phyloP scores from a whole-genome alignment of 345 rosid genomes.

The Euphorbia lathyris region DNA sequence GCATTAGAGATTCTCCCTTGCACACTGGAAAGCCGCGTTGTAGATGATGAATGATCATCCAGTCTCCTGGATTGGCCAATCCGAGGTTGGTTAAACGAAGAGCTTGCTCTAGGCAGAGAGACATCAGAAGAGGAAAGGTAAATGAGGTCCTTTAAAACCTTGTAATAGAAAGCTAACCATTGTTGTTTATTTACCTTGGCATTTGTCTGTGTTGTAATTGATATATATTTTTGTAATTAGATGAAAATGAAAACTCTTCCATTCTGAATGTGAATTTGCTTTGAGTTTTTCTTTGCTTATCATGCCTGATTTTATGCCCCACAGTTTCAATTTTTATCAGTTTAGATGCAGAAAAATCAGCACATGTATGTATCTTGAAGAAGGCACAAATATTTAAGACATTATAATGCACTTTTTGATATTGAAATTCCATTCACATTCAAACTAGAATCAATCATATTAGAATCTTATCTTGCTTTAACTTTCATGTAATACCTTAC shows the following conservation, averaged over 20 bases:
- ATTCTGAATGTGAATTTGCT: constrained; percentile 27
- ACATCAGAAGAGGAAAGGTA: constrained; percentile 16
- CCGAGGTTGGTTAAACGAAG: constrained; percentile 25
- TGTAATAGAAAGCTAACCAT: constrained; percentile 41
- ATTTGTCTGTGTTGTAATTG: constrained; percentile 33
- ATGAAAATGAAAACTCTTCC: constrained; percentile 23
- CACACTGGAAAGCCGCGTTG: constrained; percentile 50
- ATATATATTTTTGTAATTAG: constrained; percentile 39
- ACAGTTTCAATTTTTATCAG: too few relatives aligned
- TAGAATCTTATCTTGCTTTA: too few relatives aligned
- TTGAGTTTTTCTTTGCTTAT: constrained; percentile 8
- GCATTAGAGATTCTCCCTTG: constrained; percentile 52
- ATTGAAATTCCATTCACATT: too few relatives aligned
- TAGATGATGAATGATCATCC: constrained; percentile 32
- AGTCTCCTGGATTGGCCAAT: constrained; percentile 27
- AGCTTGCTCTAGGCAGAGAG: constrained; percentile 26
- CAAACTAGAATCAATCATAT: too few relatives aligned
- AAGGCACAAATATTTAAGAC: too few relatives aligned
- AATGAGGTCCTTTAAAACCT: constrained; percentile 20
- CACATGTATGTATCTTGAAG: too few relatives aligned
- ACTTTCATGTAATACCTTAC: too few relatives aligned
- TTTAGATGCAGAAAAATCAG: too few relatives aligned
- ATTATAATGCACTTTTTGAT: too few relatives aligned
- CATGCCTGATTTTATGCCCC: too few relatives aligned
- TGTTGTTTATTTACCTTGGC: constrained; percentile 19